Evolutionary conservation across 1,284 basidiomycete species (phyloP), one percentile per base, ranked within the genome.

Genomic region (Anthracocystis setariae): DNA sequence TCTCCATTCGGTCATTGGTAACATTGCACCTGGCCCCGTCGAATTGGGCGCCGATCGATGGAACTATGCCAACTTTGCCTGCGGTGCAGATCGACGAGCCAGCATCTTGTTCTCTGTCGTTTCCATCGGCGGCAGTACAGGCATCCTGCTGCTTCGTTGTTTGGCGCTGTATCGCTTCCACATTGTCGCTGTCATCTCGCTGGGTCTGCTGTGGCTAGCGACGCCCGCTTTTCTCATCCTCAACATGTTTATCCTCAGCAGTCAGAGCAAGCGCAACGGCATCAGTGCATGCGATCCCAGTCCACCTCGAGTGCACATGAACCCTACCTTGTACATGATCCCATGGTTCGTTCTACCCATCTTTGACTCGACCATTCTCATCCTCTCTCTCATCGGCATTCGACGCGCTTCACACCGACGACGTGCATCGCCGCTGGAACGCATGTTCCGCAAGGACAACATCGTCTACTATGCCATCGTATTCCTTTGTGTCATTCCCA

Each of bases 291-390:
- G 70, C 64, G 64, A 67, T 38, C 53, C 64, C 17, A 53, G 49
- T 18, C 64, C 70, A 18, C 64, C 70, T 4, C 21, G 29, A 5
- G 42, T 38, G 8, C 40, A 45, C 25, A 39, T 42, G 46, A 63
- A 67, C n/a, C 45, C 60, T 7, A 60, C 63, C 44, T 57, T 67
- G 18, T 57, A 52, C 38, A 60, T 61, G 56, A 50, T 73, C 59
- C 70, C 70, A 2, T 73, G 70, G 70, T 68, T 73, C 53, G 50
- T 67, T 43, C 53, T 73, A n/a, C 70, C 70, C 35, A 43, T 73
- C 43, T 73, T 73, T 9, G 70, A 73, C 57, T 67, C 70, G 38
- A 48, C 64, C 25, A 68, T 73, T 40, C 54, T 73, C 17, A 46
- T 68, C 40, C 39, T 73, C 4, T 64, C 64, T 18, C 46, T 73